A percentile compares a stretch with the other conserved stretches of the same genome.
Conservation (phyloP, 371 early-diverging fungal genomes). For the Choanephora cucurbitarum region DNA sequence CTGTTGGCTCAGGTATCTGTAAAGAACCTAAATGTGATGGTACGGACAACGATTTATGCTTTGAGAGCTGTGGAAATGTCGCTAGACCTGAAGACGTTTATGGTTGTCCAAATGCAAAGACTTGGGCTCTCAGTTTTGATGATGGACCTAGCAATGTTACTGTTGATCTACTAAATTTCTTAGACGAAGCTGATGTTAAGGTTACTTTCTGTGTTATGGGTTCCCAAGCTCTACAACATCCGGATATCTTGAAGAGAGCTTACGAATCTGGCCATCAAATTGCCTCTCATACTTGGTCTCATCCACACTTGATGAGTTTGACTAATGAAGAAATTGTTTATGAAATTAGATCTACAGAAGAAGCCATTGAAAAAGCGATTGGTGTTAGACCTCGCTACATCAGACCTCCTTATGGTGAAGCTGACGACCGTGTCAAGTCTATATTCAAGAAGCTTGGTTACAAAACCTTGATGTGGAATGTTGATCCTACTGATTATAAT, state of each 20-base stretch:
- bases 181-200: conserved; percentile 49
- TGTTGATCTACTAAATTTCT: conserved; percentile 50
- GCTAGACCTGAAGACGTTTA: conserved; percentile 35
- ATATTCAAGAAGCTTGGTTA: conserved; percentile 52
- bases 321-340: conserved; percentile 41
- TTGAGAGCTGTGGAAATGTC: conserved; percentile 40
- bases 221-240: conserved; percentile 33
- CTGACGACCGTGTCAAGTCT: conserved; percentile 50
- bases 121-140: conserved; percentile 62
- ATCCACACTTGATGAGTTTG: conserved; percentile 48
- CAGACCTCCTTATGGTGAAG: conserved; percentile 65
- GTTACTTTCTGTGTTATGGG: conserved; percentile 79
- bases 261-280: conserved; percentile 58
- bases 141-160: conserved; percentile 65
- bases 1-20: conserved; percentile 41
- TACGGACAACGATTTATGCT: conserved; percentile 39
- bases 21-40: conserved; percentile 37
- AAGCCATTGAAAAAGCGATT: conserved; percentile 50
- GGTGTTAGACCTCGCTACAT: conserved; percentile 61
- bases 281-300: conserved; percentile 56
- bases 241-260: conserved; percentile 41
- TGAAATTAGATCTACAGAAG: conserved; percentile 50
- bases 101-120: conserved; percentile 33
- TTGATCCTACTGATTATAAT: conserved; percentile 52
- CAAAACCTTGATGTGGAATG: conserved; percentile 57